Percentiles rank a stretch among this genome's conserved stretches.
phyloP scores from a whole-genome alignment of 2,329 filamentous ascomycete species.

The Neurospora sp. region DNA sequence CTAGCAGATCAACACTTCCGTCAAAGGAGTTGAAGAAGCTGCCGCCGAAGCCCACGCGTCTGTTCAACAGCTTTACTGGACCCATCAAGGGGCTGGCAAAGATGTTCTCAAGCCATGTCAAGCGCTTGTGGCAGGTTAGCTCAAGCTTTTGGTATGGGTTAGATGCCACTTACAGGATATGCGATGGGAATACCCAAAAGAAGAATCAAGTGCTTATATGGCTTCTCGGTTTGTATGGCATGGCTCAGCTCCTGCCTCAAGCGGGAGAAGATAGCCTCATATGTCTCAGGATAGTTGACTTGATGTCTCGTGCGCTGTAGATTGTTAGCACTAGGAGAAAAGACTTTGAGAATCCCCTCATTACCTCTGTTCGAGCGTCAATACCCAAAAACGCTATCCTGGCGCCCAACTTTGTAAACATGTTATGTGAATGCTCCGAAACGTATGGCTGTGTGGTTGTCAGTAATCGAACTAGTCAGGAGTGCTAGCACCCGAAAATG shows the following conservation, averaged over 20 bases:
- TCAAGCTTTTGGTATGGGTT: not conserved
- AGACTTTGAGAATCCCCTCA: too few relatives aligned
- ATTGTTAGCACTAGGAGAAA: not conserved
- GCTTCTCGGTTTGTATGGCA: conserved; percentile 57
- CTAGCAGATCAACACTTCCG: conserved; percentile 82
- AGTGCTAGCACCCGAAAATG: conserved; percentile 41
- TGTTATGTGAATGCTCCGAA: conserved; percentile 72
- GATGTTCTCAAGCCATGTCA: conserved; percentile 96
- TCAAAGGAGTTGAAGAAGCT: conserved; percentile 91
- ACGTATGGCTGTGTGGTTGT: conserved; percentile 76
- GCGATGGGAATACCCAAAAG: conserved; percentile 81
- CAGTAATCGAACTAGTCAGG: conserved; percentile 24
- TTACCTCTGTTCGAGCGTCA: conserved; percentile 74
- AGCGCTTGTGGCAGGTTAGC: conserved; percentile 40
- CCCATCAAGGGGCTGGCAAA: conserved; percentile 78
- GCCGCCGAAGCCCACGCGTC: conserved; percentile 77
- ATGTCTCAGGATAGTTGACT: conserved; percentile 89
- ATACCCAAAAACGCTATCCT: conserved; percentile 79
- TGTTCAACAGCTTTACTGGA: conserved; percentile 81
- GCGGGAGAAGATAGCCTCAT: conserved; percentile 71
- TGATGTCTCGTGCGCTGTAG: conserved; percentile 74
- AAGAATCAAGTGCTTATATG: conserved; percentile 81
- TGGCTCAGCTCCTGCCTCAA: conserved; percentile 60
- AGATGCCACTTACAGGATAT: conserved; percentile 51
- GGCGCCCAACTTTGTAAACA: conserved; percentile 76